Evolutionary conservation across 768 basidiomycete genomes (phyloP), one percentile per base, ranked within the genome.

Genomic region (Sporobolomyces phaffii): DNA sequence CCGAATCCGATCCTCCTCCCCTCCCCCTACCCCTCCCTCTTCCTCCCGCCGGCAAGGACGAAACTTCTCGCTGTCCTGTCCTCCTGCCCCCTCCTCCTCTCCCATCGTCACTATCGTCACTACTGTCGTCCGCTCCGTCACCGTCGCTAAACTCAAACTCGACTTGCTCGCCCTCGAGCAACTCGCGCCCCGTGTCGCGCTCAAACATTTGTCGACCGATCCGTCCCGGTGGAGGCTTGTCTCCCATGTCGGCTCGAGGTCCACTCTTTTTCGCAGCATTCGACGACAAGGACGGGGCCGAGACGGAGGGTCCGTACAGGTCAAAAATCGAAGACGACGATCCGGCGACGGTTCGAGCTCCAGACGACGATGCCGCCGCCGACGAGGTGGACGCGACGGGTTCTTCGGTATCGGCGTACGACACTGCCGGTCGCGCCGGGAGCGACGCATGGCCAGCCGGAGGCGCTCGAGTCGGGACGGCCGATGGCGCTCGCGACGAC

Each of bases 141-240:
- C 64, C 70, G 17, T 57, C 56, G 38, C 60, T 63, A 31, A 72
- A 72, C 60, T 72, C 67, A n/a, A 72, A 72, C 60, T 69, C 71
- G 29, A 62, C 70, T 38, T 72, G 59, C 26, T 60, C 67, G 2
- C 61, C 70, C 24, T 44, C 60, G 0, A 26, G 63, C 3, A 59
- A 34, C 33, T 28, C 20, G 11, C n/a, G 10, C 1, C 70, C 70
- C 18, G 65, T 62, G 28, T 72, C 71, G n/a, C 67, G 43, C 50
- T 72, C 67, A 29, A 72, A 72, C 71, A 72, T 72, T 51, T 44
- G 17, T 3, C 71, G 51, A 1, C 71, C 71, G 17, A 62, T 43
- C 5, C 47, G 41, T 0, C 66, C 71, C 1, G 60, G 63, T 0
- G 71, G 71, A 1, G 71, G 71, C 17, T 36, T 31, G 5, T 51